These are phyloP conservation scores for Flaveria brownii DNA, from an alignment of 129 eudicot species.

Conservation along the genomic window DNA sequence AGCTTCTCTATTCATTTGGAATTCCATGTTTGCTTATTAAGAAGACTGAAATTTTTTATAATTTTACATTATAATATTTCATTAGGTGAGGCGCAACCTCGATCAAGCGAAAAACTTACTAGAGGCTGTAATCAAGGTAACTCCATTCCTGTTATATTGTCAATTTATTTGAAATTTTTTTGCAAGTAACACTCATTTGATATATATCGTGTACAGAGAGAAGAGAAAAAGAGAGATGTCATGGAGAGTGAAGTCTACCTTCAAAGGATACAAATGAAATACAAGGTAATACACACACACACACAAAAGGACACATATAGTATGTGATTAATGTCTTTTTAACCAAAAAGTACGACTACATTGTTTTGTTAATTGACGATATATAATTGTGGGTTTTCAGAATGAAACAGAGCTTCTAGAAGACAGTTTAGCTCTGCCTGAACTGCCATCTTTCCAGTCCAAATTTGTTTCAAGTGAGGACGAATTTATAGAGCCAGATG, in stretches of 20 bases:
- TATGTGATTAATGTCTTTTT: neutral
- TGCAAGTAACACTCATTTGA: slow-evolving; percentile 15
- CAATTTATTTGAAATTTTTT: neutral
- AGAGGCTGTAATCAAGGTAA: slow-evolving; percentile 80
- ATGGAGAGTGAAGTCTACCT: slow-evolving; percentile 77
- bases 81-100: slow-evolving; percentile 94
- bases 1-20: slow-evolving; percentile 17
- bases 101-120: slow-evolving; percentile 85
- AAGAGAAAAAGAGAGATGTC: slow-evolving; percentile 94
- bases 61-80: neutral
- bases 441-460: slow-evolving; percentile 60
- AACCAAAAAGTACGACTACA: neutral
- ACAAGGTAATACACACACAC: slow-evolving; percentile 48
- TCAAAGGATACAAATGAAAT: slow-evolving; percentile 79
- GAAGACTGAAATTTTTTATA: neutral
- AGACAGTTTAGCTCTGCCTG: slow-evolving; percentile 73
- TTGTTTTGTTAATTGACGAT: neutral
- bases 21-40: neutral
- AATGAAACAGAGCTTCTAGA: slow-evolving; percentile 83
- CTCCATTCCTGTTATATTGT: neutral
- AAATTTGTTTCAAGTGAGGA: slow-evolving; percentile 85
- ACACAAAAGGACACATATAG: neutral
- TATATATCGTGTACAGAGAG: slow-evolving; percentile 54
- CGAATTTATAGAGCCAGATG: slow-evolving; percentile 80
- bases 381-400: slow-evolving; percentile 37